phyloP scores from a whole-genome alignment of 2,329 filamentous ascomycete genomes.

The Claviceps sp. region DNA sequence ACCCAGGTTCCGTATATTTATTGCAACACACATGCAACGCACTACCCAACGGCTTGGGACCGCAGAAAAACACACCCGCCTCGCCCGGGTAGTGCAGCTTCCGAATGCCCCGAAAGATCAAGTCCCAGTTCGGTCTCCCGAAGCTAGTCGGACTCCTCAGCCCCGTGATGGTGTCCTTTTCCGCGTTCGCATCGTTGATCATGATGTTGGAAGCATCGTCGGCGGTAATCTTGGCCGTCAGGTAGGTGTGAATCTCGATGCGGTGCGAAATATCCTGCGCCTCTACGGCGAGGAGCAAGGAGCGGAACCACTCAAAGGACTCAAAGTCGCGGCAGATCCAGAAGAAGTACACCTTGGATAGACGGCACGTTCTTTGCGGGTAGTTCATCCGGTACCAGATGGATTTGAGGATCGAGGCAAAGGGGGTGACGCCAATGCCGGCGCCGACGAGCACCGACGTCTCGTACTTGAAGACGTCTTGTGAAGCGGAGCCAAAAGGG shows the following conservation, averaged over 20 bases:
- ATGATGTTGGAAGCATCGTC: conserved; percentile 85
- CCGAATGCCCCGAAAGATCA: conserved; percentile 73
- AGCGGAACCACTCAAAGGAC: conserved; percentile 83
- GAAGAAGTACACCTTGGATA: conserved; percentile 85
- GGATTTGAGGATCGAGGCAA: conserved; percentile 76
- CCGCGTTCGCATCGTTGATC: conserved; percentile 78
- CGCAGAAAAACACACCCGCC: conserved; percentile 74
- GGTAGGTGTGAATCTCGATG: conserved; percentile 82
- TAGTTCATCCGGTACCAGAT: conserved; percentile 94
- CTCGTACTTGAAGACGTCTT: conserved; percentile 85
- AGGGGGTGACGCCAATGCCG: conserved; percentile 76
- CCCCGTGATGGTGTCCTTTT: conserved; percentile 75
- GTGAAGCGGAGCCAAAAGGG: conserved; percentile 73
- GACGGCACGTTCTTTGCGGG: conserved; percentile 62
- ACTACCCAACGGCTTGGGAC: conserved; percentile 67
- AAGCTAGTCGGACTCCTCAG: conserved; percentile 74
- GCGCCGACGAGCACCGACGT: conserved; percentile 67
- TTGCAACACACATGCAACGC: conserved; percentile 73
- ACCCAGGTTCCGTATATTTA: conserved; percentile 74
- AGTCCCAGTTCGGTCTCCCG: conserved; percentile 79
- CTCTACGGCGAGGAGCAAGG: conserved; percentile 70
- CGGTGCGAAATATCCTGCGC: conserved; percentile 71
- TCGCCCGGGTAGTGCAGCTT: conserved; percentile 64
- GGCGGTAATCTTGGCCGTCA: conserved; percentile 75
- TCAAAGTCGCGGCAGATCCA: conserved; percentile 84